Percentiles rank a stretch among this genome's conserved stretches.
Evolutionary conservation across 139 green algal species (phyloP).

Genomic region (Haematococcus lacustris): DNA sequence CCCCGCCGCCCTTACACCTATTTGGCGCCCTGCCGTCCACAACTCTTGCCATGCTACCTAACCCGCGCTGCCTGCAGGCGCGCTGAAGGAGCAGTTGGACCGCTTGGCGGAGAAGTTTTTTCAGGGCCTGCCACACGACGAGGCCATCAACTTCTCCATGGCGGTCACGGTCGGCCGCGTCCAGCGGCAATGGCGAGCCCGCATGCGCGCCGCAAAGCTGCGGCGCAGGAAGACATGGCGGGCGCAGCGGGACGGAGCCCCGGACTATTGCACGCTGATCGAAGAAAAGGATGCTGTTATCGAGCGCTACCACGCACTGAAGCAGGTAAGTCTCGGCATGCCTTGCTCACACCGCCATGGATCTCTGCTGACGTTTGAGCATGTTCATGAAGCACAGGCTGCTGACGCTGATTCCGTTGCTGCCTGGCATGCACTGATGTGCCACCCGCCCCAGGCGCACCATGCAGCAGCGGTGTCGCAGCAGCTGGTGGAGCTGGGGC

Average conservation of each 20-base stretch:
- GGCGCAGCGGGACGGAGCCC: not conserved
- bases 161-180: slow-evolving; percentile 48
- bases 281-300: not conserved
- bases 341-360: not conserved
- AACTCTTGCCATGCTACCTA: no score
- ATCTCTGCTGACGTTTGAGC: not conserved
- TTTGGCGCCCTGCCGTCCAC: no score
- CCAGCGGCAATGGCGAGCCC: slow-evolving; percentile 54
- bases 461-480: no score
- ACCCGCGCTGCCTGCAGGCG: slow-evolving; percentile 19
- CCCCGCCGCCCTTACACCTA: no score
- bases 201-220: slow-evolving; percentile 47
- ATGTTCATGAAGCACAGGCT: not conserved
- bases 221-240: slow-evolving; percentile 12
- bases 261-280: not conserved
- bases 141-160: slow-evolving; percentile 61
- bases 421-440: not conserved
- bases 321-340: not conserved
- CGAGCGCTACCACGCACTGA: not conserved
- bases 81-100: slow-evolving; percentile 52
- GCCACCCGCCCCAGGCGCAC: not conserved
- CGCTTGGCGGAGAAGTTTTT: slow-evolving; percentile 61
- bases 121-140: slow-evolving; percentile 37
- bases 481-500: not conserved
- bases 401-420: not conserved